Base-by-base conservation (phyloP, 202 grass and related monocot species). In the Setaria viridis region DNA sequence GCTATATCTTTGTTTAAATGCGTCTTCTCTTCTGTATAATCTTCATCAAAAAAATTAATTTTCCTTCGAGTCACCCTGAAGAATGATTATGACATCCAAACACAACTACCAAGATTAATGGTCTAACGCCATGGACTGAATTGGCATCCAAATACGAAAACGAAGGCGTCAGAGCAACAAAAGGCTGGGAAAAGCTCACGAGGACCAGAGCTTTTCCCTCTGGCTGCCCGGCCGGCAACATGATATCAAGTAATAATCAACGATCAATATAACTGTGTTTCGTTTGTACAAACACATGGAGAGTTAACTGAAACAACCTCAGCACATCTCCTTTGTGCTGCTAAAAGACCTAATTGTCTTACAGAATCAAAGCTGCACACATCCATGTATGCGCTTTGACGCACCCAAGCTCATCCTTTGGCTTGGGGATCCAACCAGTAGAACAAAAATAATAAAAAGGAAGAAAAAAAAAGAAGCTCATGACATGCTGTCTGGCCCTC, bases 241-340 rank as follows among this genome's bases (percentile, higher is more conserved):
- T 80, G 76, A 33, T 85, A 45, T 74, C 43, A 76, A 66, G 80
- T 50, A 62, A 75, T 55, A 56, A 86, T 76, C 82, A 83, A 86
- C 73, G 79, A 84, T 91, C 67, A 67, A 84, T 87, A 87, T 87
- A 89, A 84, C 41, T 46, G 65, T 87, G 79, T 76, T 71, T 60
- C 7, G 82, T 91, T 91, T 88, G 89, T 91, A 91, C 86, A 91
- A 82, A 85, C 82, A 88, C 85, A 88, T 85, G 85, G 72, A 77
- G 78, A 91, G 65, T 88, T 0, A 85, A 85, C 82, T 41, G 85
- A 91, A 91, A n/a, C 32, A 37, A 69, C 73, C 86, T 87, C 75
- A 76, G 74, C 80, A 53, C 1, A 37, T 46, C 89, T 91, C 89
- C 72, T 88, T 79, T 88, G 66, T 85, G 89, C 78, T 47, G 33